Evolutionary conservation across 2,329 filamentous ascomycete species (phyloP).

Genomic region (Diaporthe ilicicola): DNA sequence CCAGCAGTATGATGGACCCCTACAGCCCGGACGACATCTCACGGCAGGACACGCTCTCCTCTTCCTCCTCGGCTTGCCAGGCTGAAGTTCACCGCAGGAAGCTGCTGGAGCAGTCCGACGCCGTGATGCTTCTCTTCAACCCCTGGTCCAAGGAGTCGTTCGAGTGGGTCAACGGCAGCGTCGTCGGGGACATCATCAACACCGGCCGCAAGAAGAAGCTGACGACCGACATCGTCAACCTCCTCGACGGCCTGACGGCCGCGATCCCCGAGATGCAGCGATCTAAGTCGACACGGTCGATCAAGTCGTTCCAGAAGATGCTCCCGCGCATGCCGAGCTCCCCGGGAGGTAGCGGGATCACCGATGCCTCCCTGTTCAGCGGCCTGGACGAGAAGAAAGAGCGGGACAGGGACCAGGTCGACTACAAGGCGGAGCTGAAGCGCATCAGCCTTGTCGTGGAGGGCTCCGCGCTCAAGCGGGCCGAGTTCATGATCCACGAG

Average conservation of each 20-base stretch:
- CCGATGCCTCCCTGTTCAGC: background rate
- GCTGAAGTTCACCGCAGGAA: conserved; percentile 1
- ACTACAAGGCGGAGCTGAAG: conserved; percentile 23
- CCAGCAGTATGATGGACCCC: conserved; percentile 14
- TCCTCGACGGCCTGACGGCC: conserved; percentile 6
- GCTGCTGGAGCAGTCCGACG: conserved; percentile 28
- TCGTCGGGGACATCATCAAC: conserved; percentile 15
- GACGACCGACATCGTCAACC: background rate
- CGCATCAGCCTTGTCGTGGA: conserved; percentile 21
- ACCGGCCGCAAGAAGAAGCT: conserved; percentile 14
- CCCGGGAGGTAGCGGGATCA: background rate
- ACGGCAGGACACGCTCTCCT: conserved; percentile 8
- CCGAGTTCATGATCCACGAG: conserved; percentile 17
- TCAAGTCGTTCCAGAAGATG: background rate
- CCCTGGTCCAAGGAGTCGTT: conserved; percentile 24
- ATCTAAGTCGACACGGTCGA: conserved; percentile 6
- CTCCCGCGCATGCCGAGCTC: background rate
- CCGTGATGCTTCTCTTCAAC: conserved; percentile 28
- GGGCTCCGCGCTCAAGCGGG: conserved; percentile 12
- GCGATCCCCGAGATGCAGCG: conserved; percentile 8
- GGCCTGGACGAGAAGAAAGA: conserved; percentile 15
- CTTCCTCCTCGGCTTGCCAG: background rate
- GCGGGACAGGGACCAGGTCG: background rate
- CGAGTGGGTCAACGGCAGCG: conserved; percentile 23
- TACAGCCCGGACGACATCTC: conserved; percentile 14